Evolutionary conservation across 1,284 basidiomycete genomes (phyloP).

Genomic region (Pyrrhoderma lamaoense): DNA sequence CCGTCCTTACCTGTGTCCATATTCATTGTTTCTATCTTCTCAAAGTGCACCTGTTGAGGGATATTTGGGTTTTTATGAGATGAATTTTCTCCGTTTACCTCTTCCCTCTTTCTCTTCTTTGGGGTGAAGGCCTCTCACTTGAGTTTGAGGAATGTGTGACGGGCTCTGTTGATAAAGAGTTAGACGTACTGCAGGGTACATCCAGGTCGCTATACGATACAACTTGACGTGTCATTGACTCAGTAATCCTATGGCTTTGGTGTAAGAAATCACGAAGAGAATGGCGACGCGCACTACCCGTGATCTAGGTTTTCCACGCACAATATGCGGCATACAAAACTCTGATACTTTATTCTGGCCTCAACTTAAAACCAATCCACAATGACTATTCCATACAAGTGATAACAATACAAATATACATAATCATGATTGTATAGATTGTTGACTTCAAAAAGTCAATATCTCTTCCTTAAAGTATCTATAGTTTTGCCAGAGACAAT

Average conservation of each 20-base stretch:
- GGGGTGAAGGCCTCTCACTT: neutral
- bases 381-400: neutral
- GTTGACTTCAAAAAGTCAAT: neutral
- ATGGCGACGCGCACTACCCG: neutral
- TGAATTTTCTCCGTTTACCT: neutral
- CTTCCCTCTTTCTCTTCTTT: constrained; percentile 14
- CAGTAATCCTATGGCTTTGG: neutral
- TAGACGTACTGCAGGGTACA: neutral
- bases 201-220: constrained; percentile 16
- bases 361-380: neutral
- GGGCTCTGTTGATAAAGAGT: neutral
- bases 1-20: no score
- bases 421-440: neutral
- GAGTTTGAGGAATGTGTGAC: neutral
- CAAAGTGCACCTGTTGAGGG: no score
- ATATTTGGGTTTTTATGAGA: neutral
- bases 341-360: neutral
- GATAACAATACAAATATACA: neutral
- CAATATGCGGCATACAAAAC: neutral
- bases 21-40: no score
- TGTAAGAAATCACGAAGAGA: neutral
- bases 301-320: neutral
- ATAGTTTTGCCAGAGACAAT: constrained; percentile 33
- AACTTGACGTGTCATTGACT: constrained; percentile 16
- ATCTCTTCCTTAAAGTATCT: no score